Percentiles rank a stretch among this genome's conserved stretches.
Conservation (phyloP, 2,329 filamentous ascomycete genomes). For the Curvularia verruculosa region DNA sequence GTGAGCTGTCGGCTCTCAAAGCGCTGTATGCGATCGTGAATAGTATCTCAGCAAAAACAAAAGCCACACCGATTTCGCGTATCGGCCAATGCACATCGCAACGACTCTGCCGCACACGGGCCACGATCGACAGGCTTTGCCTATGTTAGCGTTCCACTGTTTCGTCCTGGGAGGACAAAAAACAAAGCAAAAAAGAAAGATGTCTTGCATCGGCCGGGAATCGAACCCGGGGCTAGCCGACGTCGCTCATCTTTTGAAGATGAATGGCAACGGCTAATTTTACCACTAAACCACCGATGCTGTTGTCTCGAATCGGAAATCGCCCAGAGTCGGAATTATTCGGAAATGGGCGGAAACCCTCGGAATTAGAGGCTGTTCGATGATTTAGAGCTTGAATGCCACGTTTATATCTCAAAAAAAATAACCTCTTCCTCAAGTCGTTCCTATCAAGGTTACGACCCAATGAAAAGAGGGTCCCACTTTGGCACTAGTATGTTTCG, state of each 20-base stretch:
- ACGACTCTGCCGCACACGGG: neutral
- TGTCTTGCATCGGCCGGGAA: neutral
- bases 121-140: neutral
- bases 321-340: too few relatives aligned
- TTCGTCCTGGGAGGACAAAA: neutral
- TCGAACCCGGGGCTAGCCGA: conserved; percentile 29
- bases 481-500: too few relatives aligned
- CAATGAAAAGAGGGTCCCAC: too few relatives aligned
- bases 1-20: neutral
- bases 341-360: too few relatives aligned
- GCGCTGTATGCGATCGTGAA: neutral
- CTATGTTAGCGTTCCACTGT: too few relatives aligned
- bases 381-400: too few relatives aligned
- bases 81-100: neutral
- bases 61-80: neutral
- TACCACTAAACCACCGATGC: conserved; percentile 31
- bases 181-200: neutral
- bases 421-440: too few relatives aligned
- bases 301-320: too few relatives aligned
- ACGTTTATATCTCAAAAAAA: too few relatives aligned
- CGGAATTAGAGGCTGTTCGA: too few relatives aligned
- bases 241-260: conserved; percentile 9
- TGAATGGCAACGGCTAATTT: conserved; percentile 30
- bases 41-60: neutral
- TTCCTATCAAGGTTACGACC: too few relatives aligned